These are phyloP conservation scores for Hymenoscyphus fructigenus DNA, from an alignment of 2,329 filamentous ascomycete genomes.

Conservation along the genomic window DNA sequence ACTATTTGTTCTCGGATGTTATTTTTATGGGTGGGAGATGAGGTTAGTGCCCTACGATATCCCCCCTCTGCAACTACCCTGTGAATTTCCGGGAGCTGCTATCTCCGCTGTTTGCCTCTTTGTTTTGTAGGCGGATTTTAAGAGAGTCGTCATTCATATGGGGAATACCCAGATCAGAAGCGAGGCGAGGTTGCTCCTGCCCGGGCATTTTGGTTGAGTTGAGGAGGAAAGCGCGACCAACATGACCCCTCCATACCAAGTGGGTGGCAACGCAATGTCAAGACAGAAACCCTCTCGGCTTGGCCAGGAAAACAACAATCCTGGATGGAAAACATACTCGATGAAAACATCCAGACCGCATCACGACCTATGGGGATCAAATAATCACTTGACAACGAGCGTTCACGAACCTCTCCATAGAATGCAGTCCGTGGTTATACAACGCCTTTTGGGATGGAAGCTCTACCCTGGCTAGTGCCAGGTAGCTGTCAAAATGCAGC, in stretches of 20 bases:
- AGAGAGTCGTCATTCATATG: not conserved
- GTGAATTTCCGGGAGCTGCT: not conserved
- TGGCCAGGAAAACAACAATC: not conserved
- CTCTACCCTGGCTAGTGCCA: not conserved
- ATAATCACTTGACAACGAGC: not conserved
- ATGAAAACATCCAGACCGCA: not conserved
- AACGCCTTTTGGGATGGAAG: not conserved
- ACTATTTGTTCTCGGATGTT: no score
- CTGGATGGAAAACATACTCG: not conserved
- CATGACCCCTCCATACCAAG: not conserved
- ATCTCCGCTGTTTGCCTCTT: not conserved
- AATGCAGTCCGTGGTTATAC: not conserved
- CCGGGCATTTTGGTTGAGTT: no score
- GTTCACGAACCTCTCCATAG: not conserved
- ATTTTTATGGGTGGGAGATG: no score
- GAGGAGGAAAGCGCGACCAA: not conserved
- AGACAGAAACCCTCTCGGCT: not conserved
- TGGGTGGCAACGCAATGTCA: no score
- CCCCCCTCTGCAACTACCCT: no score
- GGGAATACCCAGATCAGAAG: not conserved
- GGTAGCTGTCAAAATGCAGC: constrained; percentile 1
- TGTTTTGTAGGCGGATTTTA: not conserved
- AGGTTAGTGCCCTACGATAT: no score
- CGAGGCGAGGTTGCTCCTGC: not conserved
- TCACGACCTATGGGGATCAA: not conserved